Evolutionary conservation across 768 basidiomycete genomes (phyloP).

Genomic region (Rhodosporidiobolus odoratus): DNA sequence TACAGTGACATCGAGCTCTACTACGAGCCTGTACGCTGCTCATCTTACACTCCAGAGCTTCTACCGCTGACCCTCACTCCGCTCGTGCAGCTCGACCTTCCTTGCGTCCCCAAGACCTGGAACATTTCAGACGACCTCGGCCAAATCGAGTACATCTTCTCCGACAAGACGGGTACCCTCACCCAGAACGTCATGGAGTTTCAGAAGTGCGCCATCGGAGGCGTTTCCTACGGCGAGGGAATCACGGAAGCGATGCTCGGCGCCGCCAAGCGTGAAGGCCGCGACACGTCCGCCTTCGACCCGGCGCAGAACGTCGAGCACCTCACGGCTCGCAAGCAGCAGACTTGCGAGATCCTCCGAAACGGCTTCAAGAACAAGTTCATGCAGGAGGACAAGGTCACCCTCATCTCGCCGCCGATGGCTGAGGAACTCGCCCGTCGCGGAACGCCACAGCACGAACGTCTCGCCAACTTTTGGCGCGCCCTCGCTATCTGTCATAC

Average conservation of each 20-base stretch:
- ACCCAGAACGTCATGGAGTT: conserved; percentile 99
- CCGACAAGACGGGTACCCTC: conserved; percentile 92
- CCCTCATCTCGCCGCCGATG: conserved; percentile 78
- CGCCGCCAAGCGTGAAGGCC: conserved; percentile 75
- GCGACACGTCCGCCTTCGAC: conserved; percentile 56
- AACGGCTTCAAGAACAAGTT: conserved; percentile 82
- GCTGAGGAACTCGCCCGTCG: conserved; percentile 61
- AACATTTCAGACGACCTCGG: conserved; percentile 98
- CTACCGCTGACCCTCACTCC: neutral
- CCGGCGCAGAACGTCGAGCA: conserved; percentile 66
- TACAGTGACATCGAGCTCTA: conserved; percentile 97
- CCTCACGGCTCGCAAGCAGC: conserved; percentile 61
- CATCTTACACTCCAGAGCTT: neutral
- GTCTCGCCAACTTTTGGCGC: conserved; percentile 79
- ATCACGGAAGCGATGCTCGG: conserved; percentile 92
- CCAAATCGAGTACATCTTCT: conserved; percentile 92
- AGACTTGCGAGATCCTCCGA: conserved; percentile 72
- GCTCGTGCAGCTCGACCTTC: conserved; percentile 58
- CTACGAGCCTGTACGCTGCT: conserved; percentile 57
- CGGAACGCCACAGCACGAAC: conserved; percentile 46
- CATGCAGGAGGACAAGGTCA: conserved; percentile 70
- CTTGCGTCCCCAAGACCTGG: conserved; percentile 87
- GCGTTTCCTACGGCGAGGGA: conserved; percentile 83
- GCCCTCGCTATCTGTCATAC: conserved; percentile 90
- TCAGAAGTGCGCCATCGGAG: conserved; percentile 84